phyloP scores from a whole-genome alignment of 768 basidiomycete species.

The Lactifluus hygrophoroides region DNA sequence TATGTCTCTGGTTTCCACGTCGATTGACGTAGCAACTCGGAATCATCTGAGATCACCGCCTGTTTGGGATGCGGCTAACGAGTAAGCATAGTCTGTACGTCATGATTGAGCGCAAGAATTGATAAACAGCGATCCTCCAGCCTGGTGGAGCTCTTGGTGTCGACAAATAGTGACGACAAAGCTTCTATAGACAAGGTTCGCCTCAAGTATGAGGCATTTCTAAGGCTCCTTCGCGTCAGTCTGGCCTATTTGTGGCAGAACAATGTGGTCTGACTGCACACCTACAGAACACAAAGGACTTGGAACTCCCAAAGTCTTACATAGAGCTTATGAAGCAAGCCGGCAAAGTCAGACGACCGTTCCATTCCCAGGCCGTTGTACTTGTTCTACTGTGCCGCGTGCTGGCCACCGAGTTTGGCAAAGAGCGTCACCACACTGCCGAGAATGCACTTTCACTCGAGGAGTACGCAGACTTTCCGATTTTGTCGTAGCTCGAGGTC shows the following conservation, averaged over 20 bases:
- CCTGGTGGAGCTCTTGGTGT: conserved; percentile 1
- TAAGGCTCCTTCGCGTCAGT: conserved; percentile 6
- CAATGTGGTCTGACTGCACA: conserved; percentile 4
- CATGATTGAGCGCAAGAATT: not conserved
- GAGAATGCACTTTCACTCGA: conserved; percentile 7
- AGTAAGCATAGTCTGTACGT: not conserved
- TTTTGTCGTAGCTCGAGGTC: not conserved
- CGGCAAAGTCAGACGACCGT: conserved; percentile 12
- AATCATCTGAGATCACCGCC: conserved; percentile 8
- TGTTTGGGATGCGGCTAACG: conserved; percentile 8
- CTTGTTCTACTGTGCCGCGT: conserved; percentile 13
- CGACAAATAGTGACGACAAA: not conserved
- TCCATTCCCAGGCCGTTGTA: conserved; percentile 12
- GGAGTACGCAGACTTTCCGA: not conserved
- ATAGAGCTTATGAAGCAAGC: conserved; percentile 13
- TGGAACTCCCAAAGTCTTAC: conserved; percentile 8
- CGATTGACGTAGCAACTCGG: not conserved
- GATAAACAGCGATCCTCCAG: not conserved
- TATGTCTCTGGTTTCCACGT: not conserved
- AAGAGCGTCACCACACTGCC: not conserved
- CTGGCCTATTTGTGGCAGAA: not conserved
- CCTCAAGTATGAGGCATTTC: conserved; percentile 4
- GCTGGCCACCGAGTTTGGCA: conserved; percentile 6
- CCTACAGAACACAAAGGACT: conserved; percentile 3
- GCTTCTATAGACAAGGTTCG: not conserved